Evolutionary conservation across 805 yeast genomes (phyloP).

Genomic region (Ogataea ganodermae): DNA sequence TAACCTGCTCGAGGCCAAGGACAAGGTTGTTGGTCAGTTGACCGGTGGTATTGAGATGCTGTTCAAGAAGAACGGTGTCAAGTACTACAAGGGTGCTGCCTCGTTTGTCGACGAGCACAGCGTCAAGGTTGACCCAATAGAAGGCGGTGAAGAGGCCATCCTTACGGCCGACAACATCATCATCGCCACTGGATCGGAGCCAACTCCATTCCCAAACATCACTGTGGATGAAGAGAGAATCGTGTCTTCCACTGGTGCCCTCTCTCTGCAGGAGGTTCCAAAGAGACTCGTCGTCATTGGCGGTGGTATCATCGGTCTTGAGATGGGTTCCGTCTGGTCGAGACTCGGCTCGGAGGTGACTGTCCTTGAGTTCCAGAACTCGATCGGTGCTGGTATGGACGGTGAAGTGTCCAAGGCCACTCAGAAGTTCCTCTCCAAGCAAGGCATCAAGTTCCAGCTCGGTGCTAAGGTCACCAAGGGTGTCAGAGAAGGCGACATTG

Average conservation of each 20-base stretch:
- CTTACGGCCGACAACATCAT: constrained; percentile 85
- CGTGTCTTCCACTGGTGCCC: constrained; percentile 92
- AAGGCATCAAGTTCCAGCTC: constrained; percentile 90
- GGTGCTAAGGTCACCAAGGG: constrained; percentile 91
- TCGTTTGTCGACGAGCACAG: constrained; percentile 80
- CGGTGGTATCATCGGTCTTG: constrained; percentile 99
- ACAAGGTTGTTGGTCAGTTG: constrained; percentile 81
- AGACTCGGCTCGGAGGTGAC: constrained; percentile 96
- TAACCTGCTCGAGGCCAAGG: constrained; percentile 88
- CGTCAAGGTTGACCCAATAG: constrained; percentile 80
- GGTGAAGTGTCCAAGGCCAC: constrained; percentile 88
- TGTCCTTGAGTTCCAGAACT: constrained; percentile 82
- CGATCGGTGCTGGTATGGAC: constrained; percentile 99
- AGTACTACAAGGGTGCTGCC: constrained; percentile 92
- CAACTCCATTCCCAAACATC: constrained; percentile 98
- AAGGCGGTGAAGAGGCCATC: constrained; percentile 73
- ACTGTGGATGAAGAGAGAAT: constrained; percentile 95
- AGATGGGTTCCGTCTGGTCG: constrained; percentile 98
- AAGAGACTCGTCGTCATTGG: constrained; percentile 92
- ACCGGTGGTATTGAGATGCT: constrained; percentile 94
- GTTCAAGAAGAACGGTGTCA: constrained; percentile 93
- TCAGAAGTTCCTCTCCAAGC: constrained; percentile 88
- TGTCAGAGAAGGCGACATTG: constrained; percentile 84
- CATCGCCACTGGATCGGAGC: constrained; percentile 98
- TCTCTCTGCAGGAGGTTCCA: constrained; percentile 85